These are phyloP conservation scores for Acanthochlamys bracteata DNA, from an alignment of 106 monocot genomes.

Conservation along the genomic window DNA sequence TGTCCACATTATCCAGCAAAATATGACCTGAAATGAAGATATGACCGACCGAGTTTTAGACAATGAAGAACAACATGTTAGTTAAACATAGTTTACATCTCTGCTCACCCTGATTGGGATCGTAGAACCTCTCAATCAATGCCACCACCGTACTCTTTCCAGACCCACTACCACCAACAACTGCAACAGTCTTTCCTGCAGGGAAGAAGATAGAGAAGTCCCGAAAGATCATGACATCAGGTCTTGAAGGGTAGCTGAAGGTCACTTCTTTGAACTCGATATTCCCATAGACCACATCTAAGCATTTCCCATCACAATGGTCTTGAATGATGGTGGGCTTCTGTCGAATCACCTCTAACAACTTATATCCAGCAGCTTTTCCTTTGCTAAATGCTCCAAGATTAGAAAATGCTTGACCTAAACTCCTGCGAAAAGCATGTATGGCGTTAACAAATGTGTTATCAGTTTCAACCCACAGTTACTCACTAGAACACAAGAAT, in stretches of 20 bases:
- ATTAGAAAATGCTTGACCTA: slow-evolving; percentile 91
- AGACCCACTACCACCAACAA: slow-evolving; percentile 96
- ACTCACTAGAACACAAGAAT: too few species aligned
- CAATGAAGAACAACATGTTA: neutral
- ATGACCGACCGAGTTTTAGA: too few species aligned
- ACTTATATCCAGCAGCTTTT: slow-evolving; percentile 83
- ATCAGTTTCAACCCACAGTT: too few species aligned
- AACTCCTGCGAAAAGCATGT: slow-evolving; percentile 51
- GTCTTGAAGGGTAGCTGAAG: slow-evolving; percentile 94
- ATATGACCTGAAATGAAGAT: slow-evolving; percentile 60
- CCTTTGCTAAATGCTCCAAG: slow-evolving; percentile 98
- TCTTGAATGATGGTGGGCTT: slow-evolving; percentile 82
- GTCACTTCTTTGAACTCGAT: slow-evolving; percentile 88
- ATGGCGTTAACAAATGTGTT: neutral
- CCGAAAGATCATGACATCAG: slow-evolving; percentile 79
- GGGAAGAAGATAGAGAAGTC: slow-evolving; percentile 88
- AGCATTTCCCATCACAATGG: slow-evolving; percentile 49
- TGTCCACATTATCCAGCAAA: slow-evolving; percentile 89
- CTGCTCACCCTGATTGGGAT: slow-evolving; percentile 83
- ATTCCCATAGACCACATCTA: slow-evolving; percentile 79
- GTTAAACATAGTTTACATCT: neutral
- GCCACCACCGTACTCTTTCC: slow-evolving; percentile 95
- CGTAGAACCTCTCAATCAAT: slow-evolving; percentile 94
- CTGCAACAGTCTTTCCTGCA: slow-evolving; percentile 85
- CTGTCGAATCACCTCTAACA: slow-evolving; percentile 78